phyloP scores from a whole-genome alignment of 1,139 yeast genomes.

The Protomyces arabidopsidicola region DNA sequence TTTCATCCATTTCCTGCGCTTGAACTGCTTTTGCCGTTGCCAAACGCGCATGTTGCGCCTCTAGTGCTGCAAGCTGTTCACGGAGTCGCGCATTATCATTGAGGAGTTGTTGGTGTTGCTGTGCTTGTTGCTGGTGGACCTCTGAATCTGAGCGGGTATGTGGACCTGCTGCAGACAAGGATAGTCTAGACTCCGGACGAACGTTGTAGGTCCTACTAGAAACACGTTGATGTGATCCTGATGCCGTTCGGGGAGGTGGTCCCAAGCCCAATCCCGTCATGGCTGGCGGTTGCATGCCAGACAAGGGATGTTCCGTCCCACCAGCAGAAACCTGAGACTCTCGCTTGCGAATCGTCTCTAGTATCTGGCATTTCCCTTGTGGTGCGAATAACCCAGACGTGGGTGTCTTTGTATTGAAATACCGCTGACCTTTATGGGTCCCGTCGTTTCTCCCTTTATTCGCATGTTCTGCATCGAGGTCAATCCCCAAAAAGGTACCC shows the following conservation, averaged over 20 bases:
- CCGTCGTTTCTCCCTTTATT: conserved; percentile 78
- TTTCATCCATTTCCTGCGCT: conserved; percentile 24
- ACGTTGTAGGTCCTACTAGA: background rate
- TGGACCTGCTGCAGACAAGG: background rate
- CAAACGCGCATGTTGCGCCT: conserved; percentile 2
- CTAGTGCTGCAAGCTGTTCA: background rate
- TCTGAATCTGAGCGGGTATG: background rate
- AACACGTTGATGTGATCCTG: background rate
- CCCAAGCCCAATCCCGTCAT: background rate
- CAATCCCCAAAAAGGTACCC: conserved; percentile 87
- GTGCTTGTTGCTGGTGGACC: background rate
- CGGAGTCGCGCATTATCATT: conserved; percentile 15
- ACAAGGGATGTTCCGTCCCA: background rate
- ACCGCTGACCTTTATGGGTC: conserved; percentile 51
- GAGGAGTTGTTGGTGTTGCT: conserved; percentile 8
- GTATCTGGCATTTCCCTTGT: conserved; percentile 21
- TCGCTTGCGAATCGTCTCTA: conserved; percentile 1
- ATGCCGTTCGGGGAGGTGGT: background rate
- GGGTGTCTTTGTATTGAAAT: conserved; percentile 51
- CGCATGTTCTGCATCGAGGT: conserved; percentile 61
- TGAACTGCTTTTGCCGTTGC: conserved; percentile 6
- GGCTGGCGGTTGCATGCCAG: background rate
- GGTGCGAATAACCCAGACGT: conserved; percentile 35
- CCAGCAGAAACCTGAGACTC: conserved; percentile 4
- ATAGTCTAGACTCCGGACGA: background rate